Evolutionary conservation across 371 early-diverging fungal species (phyloP), one percentile per base, ranked within the genome.

Genomic region (Saksenaea oblongispora): DNA sequence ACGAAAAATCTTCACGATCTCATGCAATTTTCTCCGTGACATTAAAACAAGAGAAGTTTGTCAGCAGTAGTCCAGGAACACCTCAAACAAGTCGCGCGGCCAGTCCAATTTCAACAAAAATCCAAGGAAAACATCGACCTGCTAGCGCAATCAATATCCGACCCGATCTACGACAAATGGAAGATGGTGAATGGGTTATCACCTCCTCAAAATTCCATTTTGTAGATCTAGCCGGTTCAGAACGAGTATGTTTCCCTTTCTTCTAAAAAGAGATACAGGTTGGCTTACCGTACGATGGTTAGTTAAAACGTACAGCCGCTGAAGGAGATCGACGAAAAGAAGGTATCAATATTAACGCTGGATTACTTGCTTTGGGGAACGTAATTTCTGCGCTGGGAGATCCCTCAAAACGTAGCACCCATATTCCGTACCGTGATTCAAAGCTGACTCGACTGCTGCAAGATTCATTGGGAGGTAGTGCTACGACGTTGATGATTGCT

Each of bases 181-280:
- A 75, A 9, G 83, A 78, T 3, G 76, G 81, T 8, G 83, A 86
- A 44, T 83, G 85, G 77, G 61, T 88, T 13, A 72, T 79, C n/a
- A 75, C 92, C 22, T 83, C 84, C 8, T 93, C 95, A 34, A 99
- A 98, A 77, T 95, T 98, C 69, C 95, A 98, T 73, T 99, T 99
- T 87, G 99, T 99, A 39, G 99, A 99, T 86, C 80, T 99, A 68
- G 99, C 99, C 31, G 99, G 99, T 24, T 95, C 95, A 39, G 99
- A 99, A 78, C 88, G 99, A 57, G 87, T 87, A 82, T 5, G 51
- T 39, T 31, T 51, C 27, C 14, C 17, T 59, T 64, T 18, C 34
- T 24, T 47, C 51, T 39, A n/a, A n/a, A n/a, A n/a, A n/a, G n/a
- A n/a, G n/a, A n/a, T 31, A 26, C 31, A 41, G 53, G 36, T 41